Evolutionary conservation across 148 eudicot species (phyloP).

Genomic region (Camellia japonica): DNA sequence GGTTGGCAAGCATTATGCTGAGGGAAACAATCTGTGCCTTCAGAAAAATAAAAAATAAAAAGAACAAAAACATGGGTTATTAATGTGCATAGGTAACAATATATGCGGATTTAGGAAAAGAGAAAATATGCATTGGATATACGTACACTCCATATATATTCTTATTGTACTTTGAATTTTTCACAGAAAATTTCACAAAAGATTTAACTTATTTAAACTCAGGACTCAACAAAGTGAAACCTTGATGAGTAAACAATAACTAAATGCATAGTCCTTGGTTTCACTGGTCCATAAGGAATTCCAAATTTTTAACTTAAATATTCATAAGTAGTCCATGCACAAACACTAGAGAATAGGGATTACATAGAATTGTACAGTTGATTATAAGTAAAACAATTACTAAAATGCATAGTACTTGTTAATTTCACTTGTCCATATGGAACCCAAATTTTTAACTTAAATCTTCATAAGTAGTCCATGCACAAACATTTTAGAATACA

Average conservation of each 20-base stretch:
- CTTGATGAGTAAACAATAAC: background rate
- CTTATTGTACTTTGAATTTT: background rate
- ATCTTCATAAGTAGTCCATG: background rate
- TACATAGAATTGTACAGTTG: background rate
- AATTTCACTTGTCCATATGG: background rate
- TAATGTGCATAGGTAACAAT: slow-evolving; percentile 27
- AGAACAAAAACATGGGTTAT: background rate
- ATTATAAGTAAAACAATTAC: background rate
- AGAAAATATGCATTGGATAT: background rate
- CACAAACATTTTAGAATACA: background rate
- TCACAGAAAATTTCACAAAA: background rate
- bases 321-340: background rate
- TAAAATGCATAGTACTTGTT: background rate
- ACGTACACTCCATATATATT: background rate
- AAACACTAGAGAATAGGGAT: background rate
- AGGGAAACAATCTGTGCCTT: slow-evolving; percentile 11
- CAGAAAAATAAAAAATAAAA: background rate
- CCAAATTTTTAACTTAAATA: background rate
- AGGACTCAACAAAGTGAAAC: background rate
- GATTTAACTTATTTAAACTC: background rate
- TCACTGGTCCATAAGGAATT: background rate
- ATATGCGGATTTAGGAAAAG: slow-evolving; percentile 21
- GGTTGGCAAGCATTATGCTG: slow-evolving; percentile 32
- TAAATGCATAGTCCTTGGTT: background rate
- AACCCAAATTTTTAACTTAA: background rate